Percentiles rank a stretch among this genome's conserved stretches.
Conservation (phyloP, 2,329 filamentous ascomycete species). For the Thelonectria discophora region DNA sequence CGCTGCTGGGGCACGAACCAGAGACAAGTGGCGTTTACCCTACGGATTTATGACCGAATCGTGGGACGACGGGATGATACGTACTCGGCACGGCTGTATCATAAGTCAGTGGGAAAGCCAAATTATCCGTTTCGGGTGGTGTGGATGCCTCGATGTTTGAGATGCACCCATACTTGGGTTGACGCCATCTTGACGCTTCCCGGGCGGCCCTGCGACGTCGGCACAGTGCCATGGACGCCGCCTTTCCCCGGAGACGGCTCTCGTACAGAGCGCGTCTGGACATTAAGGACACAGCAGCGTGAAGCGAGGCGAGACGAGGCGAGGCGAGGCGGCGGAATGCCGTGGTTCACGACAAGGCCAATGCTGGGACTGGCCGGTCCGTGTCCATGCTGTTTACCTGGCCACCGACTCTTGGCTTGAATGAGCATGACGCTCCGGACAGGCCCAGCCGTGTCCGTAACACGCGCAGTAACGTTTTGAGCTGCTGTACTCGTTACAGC, state of each 20-base stretch:
- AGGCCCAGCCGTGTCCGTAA: background rate
- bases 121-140: conserved; percentile 17
- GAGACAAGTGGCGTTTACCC: conserved; percentile 17
- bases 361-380: conserved; percentile 6
- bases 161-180: conserved; percentile 25
- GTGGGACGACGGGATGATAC: conserved; percentile 9
- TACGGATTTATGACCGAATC: conserved; percentile 10
- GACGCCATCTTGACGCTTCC: conserved; percentile 34
- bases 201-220: conserved; percentile 11
- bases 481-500: background rate
- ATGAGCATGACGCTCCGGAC: conserved; percentile 6
- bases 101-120: conserved; percentile 7
- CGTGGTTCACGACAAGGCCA: conserved; percentile 6
- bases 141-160: conserved; percentile 32
- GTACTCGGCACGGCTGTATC: background rate
- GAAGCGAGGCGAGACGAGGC: conserved; percentile 17
- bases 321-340: conserved; percentile 18
- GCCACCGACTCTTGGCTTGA: background rate
- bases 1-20: conserved; percentile 4
- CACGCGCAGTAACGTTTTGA: background rate
- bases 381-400: background rate
- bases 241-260: conserved; percentile 7
- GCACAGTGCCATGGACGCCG: conserved; percentile 7
- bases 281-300: conserved; percentile 11
- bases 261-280: background rate